Evolutionary conservation across 2,329 filamentous ascomycete genomes (phyloP).

Genomic region (Periconia digitata): DNA sequence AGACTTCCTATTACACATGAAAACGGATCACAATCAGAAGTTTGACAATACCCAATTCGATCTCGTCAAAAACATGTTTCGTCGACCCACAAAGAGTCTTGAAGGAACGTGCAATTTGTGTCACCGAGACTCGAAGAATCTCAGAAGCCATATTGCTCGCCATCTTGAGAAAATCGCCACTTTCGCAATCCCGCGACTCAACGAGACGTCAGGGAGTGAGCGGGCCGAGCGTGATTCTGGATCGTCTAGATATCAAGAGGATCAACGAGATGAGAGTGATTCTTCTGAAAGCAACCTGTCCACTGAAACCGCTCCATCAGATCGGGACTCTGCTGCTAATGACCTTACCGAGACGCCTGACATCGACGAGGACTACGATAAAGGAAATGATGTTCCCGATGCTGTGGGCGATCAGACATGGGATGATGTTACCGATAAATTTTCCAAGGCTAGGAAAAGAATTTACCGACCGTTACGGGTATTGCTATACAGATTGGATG

Average conservation of each 20-base stretch:
- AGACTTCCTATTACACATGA: constrained; percentile 9
- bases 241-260: neutral
- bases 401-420: neutral
- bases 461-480: neutral
- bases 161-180: constrained; percentile 13
- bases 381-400: neutral
- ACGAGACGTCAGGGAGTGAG: constrained; percentile 3
- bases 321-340: neutral
- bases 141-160: constrained; percentile 10
- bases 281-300: neutral
- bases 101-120: constrained; percentile 10
- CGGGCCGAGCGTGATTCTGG: neutral
- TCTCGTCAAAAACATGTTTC: constrained; percentile 2
- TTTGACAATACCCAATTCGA: constrained; percentile 1
- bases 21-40: neutral
- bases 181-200: constrained; percentile 9
- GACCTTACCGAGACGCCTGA: neutral
- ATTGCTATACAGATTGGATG: neutral
- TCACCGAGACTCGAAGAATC: neutral
- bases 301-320: neutral
- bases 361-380: neutral
- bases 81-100: neutral
- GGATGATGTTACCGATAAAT: neutral
- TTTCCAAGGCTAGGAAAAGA: neutral
- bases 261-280: neutral